phyloP scores from a whole-genome alignment of 306 rosid species.

The Quercus suber region DNA sequence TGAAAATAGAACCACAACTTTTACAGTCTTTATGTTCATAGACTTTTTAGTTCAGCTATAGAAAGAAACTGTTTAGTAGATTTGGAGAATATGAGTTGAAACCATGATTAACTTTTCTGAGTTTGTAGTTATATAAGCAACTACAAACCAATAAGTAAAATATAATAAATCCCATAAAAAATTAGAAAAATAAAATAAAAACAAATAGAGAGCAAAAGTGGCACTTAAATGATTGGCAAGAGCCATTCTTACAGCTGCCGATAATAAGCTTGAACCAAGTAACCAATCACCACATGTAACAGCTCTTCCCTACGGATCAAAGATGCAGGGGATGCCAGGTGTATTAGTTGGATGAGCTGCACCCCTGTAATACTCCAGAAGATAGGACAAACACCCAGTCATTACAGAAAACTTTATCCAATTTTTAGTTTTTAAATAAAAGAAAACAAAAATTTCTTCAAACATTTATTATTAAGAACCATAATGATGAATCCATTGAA shows the following conservation, averaged over 20 bases:
- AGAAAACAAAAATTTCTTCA: neutral
- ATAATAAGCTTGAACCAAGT: conserved; percentile 81
- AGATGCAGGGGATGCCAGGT: conserved; percentile 78
- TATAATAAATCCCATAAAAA: too few species aligned
- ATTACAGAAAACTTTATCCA: neutral
- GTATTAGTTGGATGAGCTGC: conserved; percentile 89
- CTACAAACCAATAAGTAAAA: neutral
- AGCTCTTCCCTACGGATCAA: conserved; percentile 82
- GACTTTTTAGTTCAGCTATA: neutral
- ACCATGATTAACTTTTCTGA: neutral
- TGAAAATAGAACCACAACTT: too few species aligned
- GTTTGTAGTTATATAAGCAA: neutral
- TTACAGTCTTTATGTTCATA: too few species aligned
- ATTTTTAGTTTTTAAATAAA: neutral
- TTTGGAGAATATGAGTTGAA: neutral
- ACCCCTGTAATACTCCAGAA: conserved; percentile 61
- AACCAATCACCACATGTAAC: conserved; percentile 97
- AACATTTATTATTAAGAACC: neutral
- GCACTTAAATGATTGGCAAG: conserved; percentile 69
- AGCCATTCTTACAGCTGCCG: conserved; percentile 77
- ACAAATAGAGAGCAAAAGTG: conserved; percentile 3
- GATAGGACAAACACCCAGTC: neutral
- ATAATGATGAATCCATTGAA: too few species aligned
- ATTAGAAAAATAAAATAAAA: neutral
- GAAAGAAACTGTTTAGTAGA: neutral